Conservation (phyloP, 2,329 filamentous ascomycete species). For the Dichotomopilus funicola region DNA sequence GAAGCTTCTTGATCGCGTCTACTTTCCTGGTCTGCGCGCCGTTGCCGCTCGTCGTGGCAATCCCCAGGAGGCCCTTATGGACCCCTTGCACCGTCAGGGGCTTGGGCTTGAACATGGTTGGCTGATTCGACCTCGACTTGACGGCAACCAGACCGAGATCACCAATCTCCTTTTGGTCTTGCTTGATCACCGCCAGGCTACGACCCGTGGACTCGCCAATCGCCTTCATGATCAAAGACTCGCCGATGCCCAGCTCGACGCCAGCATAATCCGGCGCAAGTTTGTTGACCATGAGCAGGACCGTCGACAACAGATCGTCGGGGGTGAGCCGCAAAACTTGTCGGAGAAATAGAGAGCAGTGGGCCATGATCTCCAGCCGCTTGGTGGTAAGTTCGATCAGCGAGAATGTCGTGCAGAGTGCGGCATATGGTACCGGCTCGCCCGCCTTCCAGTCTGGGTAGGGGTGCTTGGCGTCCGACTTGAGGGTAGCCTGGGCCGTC, state of each 20-base stretch:
- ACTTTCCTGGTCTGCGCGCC: slow-evolving; percentile 89
- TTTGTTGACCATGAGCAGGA: slow-evolving; percentile 96
- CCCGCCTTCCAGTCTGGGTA: slow-evolving; percentile 93
- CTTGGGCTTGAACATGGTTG: slow-evolving; percentile 98
- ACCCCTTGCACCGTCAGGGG: slow-evolving; percentile 80
- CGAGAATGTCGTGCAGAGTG: slow-evolving; percentile 89
- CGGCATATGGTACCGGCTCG: slow-evolving; percentile 85
- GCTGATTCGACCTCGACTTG: slow-evolving; percentile 90
- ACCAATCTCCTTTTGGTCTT: slow-evolving; percentile 92
- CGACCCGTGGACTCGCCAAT: slow-evolving; percentile 92
- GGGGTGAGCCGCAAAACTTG: slow-evolving; percentile 93
- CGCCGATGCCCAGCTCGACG: slow-evolving; percentile 95
- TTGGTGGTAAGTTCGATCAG: slow-evolving; percentile 93
- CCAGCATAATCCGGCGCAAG: slow-evolving; percentile 93
- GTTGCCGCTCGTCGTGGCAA: slow-evolving; percentile 79
- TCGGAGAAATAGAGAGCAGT: slow-evolving; percentile 84
- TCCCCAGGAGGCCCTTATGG: slow-evolving; percentile 78
- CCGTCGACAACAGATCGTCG: slow-evolving; percentile 76
- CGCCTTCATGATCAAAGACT: slow-evolving; percentile 97
- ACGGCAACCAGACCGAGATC: slow-evolving; percentile 91
- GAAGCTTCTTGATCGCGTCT: slow-evolving; percentile 87
- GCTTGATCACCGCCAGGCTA: slow-evolving; percentile 82
- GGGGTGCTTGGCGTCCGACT: slow-evolving; percentile 63
- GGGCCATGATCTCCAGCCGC: slow-evolving; percentile 76
- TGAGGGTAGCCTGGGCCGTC: slow-evolving; percentile 71